These are phyloP conservation scores for Stagonosporopsis chrysanthemi DNA, from an alignment of 2,329 filamentous ascomycete species.

Conservation along the genomic window DNA sequence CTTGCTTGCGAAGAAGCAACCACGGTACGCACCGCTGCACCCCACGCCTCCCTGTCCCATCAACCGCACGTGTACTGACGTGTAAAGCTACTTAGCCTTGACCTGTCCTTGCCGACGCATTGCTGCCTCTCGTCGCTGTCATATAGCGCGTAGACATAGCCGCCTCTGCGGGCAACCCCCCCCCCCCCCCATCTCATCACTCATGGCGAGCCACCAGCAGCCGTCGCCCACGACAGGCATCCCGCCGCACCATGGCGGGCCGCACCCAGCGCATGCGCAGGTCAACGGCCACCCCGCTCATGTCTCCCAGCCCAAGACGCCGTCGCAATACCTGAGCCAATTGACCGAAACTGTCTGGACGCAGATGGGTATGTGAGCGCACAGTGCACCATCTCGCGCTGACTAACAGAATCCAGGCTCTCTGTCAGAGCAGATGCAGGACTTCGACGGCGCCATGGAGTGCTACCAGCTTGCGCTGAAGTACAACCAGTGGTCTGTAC, in stretches of 20 bases:
- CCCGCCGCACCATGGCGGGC: slow-evolving; percentile 70
- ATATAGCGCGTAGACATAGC: slow-evolving; percentile 12
- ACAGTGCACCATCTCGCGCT: slow-evolving; percentile 24
- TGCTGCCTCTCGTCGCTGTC: slow-evolving; percentile 20
- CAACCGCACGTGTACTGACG: background rate
- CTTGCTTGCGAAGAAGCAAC: slow-evolving; percentile 23
- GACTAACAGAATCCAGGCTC: slow-evolving; percentile 65
- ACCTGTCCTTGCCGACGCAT: background rate
- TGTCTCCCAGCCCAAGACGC: slow-evolving; percentile 65
- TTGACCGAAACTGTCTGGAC: slow-evolving; percentile 92
- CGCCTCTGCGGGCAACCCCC: slow-evolving; percentile 4
- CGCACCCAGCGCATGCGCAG: slow-evolving; percentile 68
- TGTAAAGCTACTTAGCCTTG: background rate
- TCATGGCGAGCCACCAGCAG: slow-evolving; percentile 76
- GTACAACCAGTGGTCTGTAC: slow-evolving; percentile 86
- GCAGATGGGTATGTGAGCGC: slow-evolving; percentile 76
- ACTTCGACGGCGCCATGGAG: slow-evolving; percentile 85
- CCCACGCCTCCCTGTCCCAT: background rate
- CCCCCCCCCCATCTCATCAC: slow-evolving; percentile 3
- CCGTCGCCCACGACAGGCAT: slow-evolving; percentile 81
- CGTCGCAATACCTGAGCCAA: slow-evolving; percentile 76
- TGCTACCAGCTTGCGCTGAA: slow-evolving; percentile 90
- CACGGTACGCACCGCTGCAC: slow-evolving; percentile 21
- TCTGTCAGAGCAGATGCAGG: slow-evolving; percentile 85
- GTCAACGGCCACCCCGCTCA: slow-evolving; percentile 64